These are phyloP conservation scores for Kodamaea restingae DNA, from an alignment of 805 yeast species.

Conservation along the genomic window DNA sequence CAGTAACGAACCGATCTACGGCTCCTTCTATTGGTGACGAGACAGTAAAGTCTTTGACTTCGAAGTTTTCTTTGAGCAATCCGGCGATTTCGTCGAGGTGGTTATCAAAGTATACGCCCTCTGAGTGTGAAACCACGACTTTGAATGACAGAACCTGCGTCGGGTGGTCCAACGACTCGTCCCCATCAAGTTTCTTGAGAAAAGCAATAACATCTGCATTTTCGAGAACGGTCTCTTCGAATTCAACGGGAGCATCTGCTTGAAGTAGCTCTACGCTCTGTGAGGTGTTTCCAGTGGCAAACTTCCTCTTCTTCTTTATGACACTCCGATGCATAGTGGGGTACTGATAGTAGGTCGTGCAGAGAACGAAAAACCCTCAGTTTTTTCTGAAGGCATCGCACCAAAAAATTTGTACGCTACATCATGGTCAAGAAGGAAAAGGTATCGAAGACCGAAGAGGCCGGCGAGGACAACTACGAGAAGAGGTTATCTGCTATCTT, in stretches of 20 bases:
- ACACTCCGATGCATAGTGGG: slow-evolving; percentile 3
- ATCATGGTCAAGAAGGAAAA: slow-evolving; percentile 47
- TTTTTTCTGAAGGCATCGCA: slow-evolving; percentile 11
- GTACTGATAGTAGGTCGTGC: slow-evolving; percentile 3
- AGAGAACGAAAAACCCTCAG: neutral
- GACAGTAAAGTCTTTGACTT: slow-evolving; percentile 17
- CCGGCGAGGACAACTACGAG: slow-evolving; percentile 76
- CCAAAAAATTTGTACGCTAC: slow-evolving; percentile 8
- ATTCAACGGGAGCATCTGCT: neutral
- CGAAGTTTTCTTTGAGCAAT: slow-evolving; percentile 19
- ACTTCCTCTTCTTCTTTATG: slow-evolving; percentile 7
- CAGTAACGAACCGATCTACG: slow-evolving; percentile 28
- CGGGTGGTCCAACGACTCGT: slow-evolving; percentile 1
- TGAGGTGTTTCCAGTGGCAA: too few relatives aligned
- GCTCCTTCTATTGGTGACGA: slow-evolving; percentile 21
- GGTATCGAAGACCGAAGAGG: slow-evolving; percentile 35
- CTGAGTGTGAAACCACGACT: slow-evolving; percentile 21
- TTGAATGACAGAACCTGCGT: slow-evolving; percentile 13
- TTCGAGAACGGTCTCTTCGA: slow-evolving; percentile 17
- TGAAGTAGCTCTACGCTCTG: neutral
- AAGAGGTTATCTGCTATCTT: slow-evolving; percentile 83
- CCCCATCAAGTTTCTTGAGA: slow-evolving; percentile 15
- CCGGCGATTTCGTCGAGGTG: slow-evolving; percentile 11
- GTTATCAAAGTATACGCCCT: slow-evolving; percentile 22
- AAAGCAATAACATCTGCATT: slow-evolving; percentile 23